Conservation (phyloP, 176 grass and related monocot species). For the Pharus latifolius region DNA sequence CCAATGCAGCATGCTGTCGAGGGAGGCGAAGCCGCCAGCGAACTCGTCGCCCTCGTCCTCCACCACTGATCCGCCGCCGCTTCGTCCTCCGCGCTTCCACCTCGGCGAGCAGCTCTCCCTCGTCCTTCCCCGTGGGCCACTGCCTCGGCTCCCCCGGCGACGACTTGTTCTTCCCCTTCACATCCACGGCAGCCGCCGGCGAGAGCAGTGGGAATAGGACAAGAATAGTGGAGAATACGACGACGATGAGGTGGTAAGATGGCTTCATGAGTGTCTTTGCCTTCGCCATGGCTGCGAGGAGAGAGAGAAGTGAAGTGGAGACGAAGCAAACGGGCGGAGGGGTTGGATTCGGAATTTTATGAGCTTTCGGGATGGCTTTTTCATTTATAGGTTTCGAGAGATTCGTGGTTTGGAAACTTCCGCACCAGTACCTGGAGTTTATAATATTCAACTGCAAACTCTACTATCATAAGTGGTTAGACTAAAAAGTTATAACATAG, state of each 20-base stretch:
- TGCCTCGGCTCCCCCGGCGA: no score
- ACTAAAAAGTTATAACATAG: no score
- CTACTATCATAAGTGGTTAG: no score
- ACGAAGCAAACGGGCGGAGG: no score
- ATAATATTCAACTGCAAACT: no score
- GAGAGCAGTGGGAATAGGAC: constrained; percentile 1
- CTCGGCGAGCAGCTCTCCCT: constrained; percentile 27
- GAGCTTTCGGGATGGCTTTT: background rate
- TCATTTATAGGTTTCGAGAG: no score
- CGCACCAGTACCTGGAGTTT: no score
- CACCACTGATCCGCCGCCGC: constrained; percentile 19
- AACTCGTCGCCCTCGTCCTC: constrained; percentile 46
- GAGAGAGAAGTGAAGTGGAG: background rate
- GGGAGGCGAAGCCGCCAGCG: constrained; percentile 63
- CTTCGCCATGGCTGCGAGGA: constrained; percentile 21
- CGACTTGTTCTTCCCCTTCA: constrained; percentile 2
- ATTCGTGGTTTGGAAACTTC: no score
- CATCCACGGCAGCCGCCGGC: background rate
- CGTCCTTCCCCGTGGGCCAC: constrained; percentile 63
- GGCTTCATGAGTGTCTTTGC: background rate
- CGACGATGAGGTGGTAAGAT: background rate
- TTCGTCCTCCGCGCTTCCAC: background rate
- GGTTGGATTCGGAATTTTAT: constrained; percentile 2
- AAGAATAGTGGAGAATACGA: background rate
- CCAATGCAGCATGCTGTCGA: constrained; percentile 96